Percentiles rank a stretch among this genome's conserved stretches.
These are phyloP conservation scores for Drosera spatulata DNA, from an alignment of 179 eudicot species.

Conservation along the genomic window DNA sequence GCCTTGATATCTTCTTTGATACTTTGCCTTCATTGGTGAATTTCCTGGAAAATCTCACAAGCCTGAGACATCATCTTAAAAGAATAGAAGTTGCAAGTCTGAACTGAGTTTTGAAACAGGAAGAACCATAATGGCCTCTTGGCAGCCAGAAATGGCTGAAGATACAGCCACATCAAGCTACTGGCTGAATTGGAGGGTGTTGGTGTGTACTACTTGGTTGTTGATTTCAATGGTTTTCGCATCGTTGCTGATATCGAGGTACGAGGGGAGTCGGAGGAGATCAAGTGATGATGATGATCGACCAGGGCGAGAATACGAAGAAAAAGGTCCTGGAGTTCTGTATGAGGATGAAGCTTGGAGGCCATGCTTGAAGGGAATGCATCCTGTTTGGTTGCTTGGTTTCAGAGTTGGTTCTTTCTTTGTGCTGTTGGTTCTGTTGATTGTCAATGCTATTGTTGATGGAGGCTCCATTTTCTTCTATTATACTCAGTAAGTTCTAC, in stretches of 20 bases:
- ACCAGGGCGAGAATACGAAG: slow-evolving; percentile 11
- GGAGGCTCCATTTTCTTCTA: slow-evolving; percentile 34
- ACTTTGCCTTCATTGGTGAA: too few relatives aligned
- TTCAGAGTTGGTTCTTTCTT: slow-evolving; percentile 37
- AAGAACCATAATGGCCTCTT: too few relatives aligned
- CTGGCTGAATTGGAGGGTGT: slow-evolving; percentile 48
- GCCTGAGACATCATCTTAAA: too few relatives aligned
- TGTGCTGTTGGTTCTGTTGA: slow-evolving; percentile 24
- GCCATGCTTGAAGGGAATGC: slow-evolving; percentile 41
- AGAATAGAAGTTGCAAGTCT: too few relatives aligned
- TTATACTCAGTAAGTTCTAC: slow-evolving; percentile 51
- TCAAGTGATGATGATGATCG: neutral
- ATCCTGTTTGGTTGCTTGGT: slow-evolving; percentile 36
- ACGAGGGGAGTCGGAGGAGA: slow-evolving; percentile 14
- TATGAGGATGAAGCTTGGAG: slow-evolving; percentile 40
- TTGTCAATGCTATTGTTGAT: slow-evolving; percentile 30
- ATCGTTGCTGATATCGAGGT: slow-evolving; percentile 36
- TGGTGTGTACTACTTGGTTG: slow-evolving; percentile 44
- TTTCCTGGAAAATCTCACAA: too few relatives aligned
- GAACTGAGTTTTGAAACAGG: too few relatives aligned
- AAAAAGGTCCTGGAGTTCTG: slow-evolving; percentile 6
- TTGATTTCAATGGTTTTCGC: slow-evolving; percentile 29
- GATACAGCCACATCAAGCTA: slow-evolving; percentile 33
- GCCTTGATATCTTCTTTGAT: too few relatives aligned
- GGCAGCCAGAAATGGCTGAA: slow-evolving; percentile 16